These are phyloP conservation scores for Nigrospora sphaerica DNA, from an alignment of 2,329 filamentous ascomycete species.

Conservation along the genomic window DNA sequence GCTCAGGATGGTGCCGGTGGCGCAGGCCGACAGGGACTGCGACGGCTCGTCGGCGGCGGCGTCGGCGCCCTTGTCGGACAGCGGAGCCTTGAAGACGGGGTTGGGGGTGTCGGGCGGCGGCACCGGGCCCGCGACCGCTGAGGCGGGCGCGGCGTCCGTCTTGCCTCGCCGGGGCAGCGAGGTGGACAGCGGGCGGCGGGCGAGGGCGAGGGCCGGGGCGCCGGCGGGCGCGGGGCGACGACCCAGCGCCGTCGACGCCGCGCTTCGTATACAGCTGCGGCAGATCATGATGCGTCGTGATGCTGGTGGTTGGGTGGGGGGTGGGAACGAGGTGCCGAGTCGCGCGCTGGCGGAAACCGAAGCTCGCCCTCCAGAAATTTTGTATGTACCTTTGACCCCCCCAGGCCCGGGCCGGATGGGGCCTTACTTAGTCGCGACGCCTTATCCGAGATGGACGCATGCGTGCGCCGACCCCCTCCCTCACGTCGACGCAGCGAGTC, in stretches of 20 bases:
- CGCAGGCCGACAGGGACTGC: constrained; percentile 42
- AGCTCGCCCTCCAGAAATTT: constrained; percentile 21
- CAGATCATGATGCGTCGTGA: constrained; percentile 28
- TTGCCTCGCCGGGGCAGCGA: constrained; percentile 8
- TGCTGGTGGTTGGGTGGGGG: not conserved
- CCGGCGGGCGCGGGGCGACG: constrained; percentile 1
- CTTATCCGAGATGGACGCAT: too few relatives aligned
- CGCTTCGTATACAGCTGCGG: constrained; percentile 42
- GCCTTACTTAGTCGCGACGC: too few relatives aligned
- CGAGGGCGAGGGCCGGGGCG: constrained; percentile 3
- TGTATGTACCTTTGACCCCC: constrained; percentile 3
- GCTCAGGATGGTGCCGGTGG: constrained; percentile 61
- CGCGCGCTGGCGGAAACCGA: not conserved
- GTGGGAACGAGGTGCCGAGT: not conserved
- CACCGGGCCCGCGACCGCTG: constrained; percentile 22
- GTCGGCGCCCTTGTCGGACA: constrained; percentile 10
- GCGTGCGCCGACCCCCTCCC: too few relatives aligned
- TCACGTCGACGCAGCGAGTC: too few relatives aligned
- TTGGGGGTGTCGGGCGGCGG: constrained; percentile 8
- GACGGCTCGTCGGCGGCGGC: constrained; percentile 20
- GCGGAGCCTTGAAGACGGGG: constrained; percentile 18
- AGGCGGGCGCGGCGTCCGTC: constrained; percentile 3
- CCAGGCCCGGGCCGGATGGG: too few relatives aligned
- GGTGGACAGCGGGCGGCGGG: constrained; percentile 3
- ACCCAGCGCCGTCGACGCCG: constrained; percentile 19